Evolutionary conservation across 1,284 basidiomycete genomes (phyloP).

Genomic region (Rhodotorula mucilaginosa): DNA sequence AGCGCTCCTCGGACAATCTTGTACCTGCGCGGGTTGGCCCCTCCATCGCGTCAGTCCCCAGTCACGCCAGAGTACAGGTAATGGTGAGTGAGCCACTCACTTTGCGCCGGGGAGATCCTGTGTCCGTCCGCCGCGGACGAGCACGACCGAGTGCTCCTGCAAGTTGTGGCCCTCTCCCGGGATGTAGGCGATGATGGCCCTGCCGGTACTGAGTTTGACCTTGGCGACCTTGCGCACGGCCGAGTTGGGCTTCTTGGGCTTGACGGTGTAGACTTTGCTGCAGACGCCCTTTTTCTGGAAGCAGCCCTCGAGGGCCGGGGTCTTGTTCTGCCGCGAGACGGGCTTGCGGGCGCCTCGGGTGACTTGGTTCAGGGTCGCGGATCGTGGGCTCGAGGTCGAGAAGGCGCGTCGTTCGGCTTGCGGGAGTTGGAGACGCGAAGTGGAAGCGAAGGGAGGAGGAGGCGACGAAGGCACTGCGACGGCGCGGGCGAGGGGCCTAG

Average conservation of each 20-base stretch:
- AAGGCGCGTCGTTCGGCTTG: slow-evolving; percentile 12
- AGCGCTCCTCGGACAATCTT: slow-evolving; percentile 90
- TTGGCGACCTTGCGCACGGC: slow-evolving; percentile 95
- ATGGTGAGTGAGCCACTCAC: slow-evolving; percentile 56
- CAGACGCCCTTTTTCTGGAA: slow-evolving; percentile 89
- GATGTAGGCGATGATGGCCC: slow-evolving; percentile 88
- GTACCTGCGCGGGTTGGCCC: slow-evolving; percentile 61
- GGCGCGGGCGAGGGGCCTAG: background rate
- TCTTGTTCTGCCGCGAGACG: slow-evolving; percentile 58
- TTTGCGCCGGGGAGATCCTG: slow-evolving; percentile 96
- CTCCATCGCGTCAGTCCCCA: background rate
- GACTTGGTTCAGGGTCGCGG: slow-evolving; percentile 45
- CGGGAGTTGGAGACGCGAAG: slow-evolving; percentile 10
- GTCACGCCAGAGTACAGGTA: background rate
- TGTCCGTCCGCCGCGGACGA: slow-evolving; percentile 88
- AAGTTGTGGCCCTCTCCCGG: slow-evolving; percentile 97
- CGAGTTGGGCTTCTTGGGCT: slow-evolving; percentile 98
- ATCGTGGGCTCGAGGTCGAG: slow-evolving; percentile 30
- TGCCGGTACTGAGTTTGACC: slow-evolving; percentile 87
- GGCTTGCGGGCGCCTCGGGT: slow-evolving; percentile 52
- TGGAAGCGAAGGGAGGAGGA: slow-evolving; percentile 19
- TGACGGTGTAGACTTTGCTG: slow-evolving; percentile 74
- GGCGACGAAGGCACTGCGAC: background rate
- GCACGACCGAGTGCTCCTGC: slow-evolving; percentile 90
- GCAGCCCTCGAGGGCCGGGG: slow-evolving; percentile 69